Percentiles rank a stretch among this genome's conserved stretches.
phyloP scores from a whole-genome alignment of 768 basidiomycete species.

The Boletus pseudo-olivaceus region DNA sequence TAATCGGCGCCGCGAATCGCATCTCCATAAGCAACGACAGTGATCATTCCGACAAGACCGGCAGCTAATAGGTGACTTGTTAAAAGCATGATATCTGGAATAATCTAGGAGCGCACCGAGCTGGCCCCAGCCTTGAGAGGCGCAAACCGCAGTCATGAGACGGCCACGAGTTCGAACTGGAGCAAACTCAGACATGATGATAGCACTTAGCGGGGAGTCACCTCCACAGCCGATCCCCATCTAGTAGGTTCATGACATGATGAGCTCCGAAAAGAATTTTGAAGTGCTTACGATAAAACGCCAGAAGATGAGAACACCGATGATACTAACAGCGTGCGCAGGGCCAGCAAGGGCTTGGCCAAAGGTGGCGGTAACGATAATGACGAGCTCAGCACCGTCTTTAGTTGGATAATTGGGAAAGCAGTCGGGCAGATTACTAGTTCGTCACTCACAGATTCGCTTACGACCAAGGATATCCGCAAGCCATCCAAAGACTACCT shows the following conservation, averaged over 20 bases:
- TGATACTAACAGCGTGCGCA: constrained; percentile 57
- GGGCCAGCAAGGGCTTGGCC: constrained; percentile 71
- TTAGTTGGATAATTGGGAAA: constrained; percentile 4
- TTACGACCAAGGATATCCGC: constrained; percentile 75
- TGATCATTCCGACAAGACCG: constrained; percentile 60
- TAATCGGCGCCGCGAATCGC: constrained; percentile 42
- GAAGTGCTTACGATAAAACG: constrained; percentile 56
- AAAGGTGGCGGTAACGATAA: constrained; percentile 76
- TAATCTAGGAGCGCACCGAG: constrained; percentile 45
- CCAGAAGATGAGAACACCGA: constrained; percentile 77
- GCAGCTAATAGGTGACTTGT: constrained; percentile 41
- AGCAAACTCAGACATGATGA: constrained; percentile 89
- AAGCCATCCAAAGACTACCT: constrained; percentile 73
- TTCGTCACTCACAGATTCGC: constrained; percentile 61
- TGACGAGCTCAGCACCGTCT: constrained; percentile 57
- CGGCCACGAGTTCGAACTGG: constrained; percentile 72
- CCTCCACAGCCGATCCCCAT: constrained; percentile 85
- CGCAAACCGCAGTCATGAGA: constrained; percentile 86
- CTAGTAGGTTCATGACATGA: constrained; percentile 25
- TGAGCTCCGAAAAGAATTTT: neutral
- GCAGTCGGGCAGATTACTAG: neutral
- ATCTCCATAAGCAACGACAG: constrained; percentile 60
- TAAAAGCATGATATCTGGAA: neutral
- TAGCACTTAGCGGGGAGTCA: constrained; percentile 78
- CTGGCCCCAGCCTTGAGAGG: constrained; percentile 88